Conservation (phyloP, 2,329 filamentous ascomycete genomes). For the Aspergillus cejpii region DNA sequence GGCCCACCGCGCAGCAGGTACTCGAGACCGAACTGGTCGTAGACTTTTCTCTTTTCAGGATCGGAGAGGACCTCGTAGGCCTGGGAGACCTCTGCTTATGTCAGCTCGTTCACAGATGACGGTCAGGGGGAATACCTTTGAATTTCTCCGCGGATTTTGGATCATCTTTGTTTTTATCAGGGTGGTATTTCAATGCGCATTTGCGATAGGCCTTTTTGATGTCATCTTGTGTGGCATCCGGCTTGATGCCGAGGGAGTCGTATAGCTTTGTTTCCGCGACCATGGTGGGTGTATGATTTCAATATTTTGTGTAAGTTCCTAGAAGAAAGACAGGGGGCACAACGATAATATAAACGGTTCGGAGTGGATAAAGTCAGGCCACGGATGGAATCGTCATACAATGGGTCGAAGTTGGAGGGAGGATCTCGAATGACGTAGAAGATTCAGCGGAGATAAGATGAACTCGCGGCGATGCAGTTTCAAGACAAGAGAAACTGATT, state of each 20-base stretch:
- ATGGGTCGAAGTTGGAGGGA: slow-evolving; percentile 6
- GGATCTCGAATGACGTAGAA: slow-evolving; percentile 34
- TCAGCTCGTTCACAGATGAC: no score
- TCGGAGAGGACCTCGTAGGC: slow-evolving; percentile 98
- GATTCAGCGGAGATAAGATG: slow-evolving; percentile 18
- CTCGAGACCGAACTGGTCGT: slow-evolving; percentile 91
- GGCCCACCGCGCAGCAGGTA: slow-evolving; percentile 77
- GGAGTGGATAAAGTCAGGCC: background rate
- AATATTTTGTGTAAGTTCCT: slow-evolving; percentile 11
- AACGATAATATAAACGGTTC: slow-evolving; percentile 11
- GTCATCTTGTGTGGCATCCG: slow-evolving; percentile 78
- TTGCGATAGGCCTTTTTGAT: slow-evolving; percentile 90
- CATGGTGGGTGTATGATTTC: slow-evolving; percentile 51
- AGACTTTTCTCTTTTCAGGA: slow-evolving; percentile 90
- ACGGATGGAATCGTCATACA: slow-evolving; percentile 1
- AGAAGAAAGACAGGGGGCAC: background rate
- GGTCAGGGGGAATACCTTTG: no score
- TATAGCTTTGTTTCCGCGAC: slow-evolving; percentile 94
- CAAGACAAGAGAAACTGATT: no score
- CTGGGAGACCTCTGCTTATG: slow-evolving; percentile 68
- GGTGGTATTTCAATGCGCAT: slow-evolving; percentile 83
- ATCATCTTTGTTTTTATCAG: slow-evolving; percentile 96
- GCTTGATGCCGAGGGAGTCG: slow-evolving; percentile 71
- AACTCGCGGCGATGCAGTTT: background rate
- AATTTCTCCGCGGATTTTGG: slow-evolving; percentile 83